Conservation (phyloP, 306 rosid genomes). For the Begonia masoniana region DNA sequence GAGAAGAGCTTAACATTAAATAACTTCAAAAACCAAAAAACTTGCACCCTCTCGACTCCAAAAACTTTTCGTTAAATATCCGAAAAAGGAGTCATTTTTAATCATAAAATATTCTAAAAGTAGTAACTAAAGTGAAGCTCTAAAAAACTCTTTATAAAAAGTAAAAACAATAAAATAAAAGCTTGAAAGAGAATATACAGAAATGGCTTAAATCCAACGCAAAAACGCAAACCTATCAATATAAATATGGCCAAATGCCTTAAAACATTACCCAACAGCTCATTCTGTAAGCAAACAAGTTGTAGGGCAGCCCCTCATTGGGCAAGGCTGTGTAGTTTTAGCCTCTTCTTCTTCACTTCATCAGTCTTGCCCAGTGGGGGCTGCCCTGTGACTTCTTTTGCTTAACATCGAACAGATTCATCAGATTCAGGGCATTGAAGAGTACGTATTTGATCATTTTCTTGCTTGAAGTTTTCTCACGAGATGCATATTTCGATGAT, state of each 20-base stretch:
- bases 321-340: slow-evolving; percentile 30
- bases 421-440: neutral
- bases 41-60: no score
- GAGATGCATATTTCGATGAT: no score
- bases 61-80: no score
- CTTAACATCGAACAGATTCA: slow-evolving; percentile 24
- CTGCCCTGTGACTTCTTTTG: slow-evolving; percentile 44
- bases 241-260: no score
- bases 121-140: no score
- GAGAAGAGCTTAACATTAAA: no score
- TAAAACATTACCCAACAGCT: no score
- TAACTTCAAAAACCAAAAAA: no score
- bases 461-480: no score
- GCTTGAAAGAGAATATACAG: neutral
- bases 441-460: no score
- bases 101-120: no score
- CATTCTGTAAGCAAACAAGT: slow-evolving; percentile 30
- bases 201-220: slow-evolving; percentile 6
- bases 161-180: neutral
- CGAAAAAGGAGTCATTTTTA: no score
- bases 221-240: slow-evolving; percentile 2
- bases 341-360: neutral
- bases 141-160: neutral
- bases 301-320: slow-evolving; percentile 48
- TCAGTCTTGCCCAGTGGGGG: slow-evolving; percentile 45